These are phyloP conservation scores for Parietichytrium sp. DNA, from an alignment of 108 stramenopile species.

Conservation along the genomic window DNA sequence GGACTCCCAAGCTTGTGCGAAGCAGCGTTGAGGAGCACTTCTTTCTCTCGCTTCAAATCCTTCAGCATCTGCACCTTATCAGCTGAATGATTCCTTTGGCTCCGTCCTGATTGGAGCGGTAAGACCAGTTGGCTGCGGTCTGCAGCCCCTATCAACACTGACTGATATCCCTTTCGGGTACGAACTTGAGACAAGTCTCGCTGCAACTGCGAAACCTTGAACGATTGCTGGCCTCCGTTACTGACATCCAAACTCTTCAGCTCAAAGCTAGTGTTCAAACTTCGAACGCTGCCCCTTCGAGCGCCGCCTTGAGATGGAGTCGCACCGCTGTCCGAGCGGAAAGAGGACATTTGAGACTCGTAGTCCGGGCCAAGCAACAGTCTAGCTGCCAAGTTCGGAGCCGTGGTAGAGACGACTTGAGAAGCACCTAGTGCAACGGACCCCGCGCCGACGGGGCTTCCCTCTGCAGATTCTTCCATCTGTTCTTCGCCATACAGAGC, in stretches of 20 bases:
- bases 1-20: not conserved
- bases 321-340: no score
- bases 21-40: not conserved
- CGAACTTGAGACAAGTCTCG: not conserved
- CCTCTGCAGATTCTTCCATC: no score
- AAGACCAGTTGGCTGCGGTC: constrained; percentile 4
- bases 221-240: not conserved
- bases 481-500: no score
- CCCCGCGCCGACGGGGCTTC: no score
- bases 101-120: constrained; percentile 6
- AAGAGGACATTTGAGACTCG: no score
- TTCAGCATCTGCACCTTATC: constrained; percentile 1
- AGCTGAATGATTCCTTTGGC: not conserved
- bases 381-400: no score
- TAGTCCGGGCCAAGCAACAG: no score
- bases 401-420: no score
- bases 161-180: not conserved
- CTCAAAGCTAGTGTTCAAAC: constrained; percentile 32
- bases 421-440: no score
- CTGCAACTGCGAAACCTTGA: not conserved
- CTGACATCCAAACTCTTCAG: not conserved
- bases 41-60: constrained; percentile 2
- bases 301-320: no score
- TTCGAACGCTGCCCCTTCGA: not conserved
- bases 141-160: not conserved